Conservation (phyloP, 192 early-diverging fungal species). For the Entomortierella beljakovae region DNA sequence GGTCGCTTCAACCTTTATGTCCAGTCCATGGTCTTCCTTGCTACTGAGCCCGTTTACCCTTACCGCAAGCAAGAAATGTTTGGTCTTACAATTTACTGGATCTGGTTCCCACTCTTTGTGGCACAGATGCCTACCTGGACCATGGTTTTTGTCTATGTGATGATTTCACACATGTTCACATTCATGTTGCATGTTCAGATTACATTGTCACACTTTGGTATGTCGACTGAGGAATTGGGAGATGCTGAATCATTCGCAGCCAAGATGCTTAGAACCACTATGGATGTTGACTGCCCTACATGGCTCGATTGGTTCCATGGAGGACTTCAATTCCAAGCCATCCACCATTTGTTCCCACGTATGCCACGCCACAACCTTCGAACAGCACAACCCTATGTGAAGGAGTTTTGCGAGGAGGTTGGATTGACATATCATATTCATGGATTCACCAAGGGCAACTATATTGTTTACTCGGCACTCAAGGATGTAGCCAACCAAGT, state of each 20-base stretch:
- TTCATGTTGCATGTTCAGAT: conserved; percentile 95
- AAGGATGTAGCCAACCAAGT: conserved; percentile 86
- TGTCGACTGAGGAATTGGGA: conserved; percentile 83
- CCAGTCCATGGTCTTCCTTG: conserved; percentile 76
- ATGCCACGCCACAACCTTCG: conserved; percentile 91
- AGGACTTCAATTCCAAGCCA: conserved; percentile 95
- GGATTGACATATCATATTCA: conserved; percentile 84
- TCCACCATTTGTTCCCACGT: conserved; percentile 96
- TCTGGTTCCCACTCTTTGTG: conserved; percentile 82
- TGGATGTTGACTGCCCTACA: conserved; percentile 95
- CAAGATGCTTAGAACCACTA: conserved; percentile 90
- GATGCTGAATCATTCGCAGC: conserved; percentile 85
- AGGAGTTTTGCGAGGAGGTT: conserved; percentile 78
- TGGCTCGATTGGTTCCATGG: conserved; percentile 99
- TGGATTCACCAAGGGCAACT: conserved; percentile 86
- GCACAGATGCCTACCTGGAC: conserved; percentile 76
- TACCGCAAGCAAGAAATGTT: conserved; percentile 80
- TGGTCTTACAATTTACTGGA: conserved; percentile 80
- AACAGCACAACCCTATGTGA: conserved; percentile 74
- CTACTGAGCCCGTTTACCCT: conserved; percentile 73
- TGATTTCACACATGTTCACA: conserved; percentile 86
- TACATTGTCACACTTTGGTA: conserved; percentile 96
- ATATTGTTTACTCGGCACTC: conserved; percentile 77
- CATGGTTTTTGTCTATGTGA: conserved; percentile 71
- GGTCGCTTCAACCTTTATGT: conserved; percentile 94